These are phyloP conservation scores for Rhytidhysteron rufulum DNA, from an alignment of 2,329 filamentous ascomycete genomes.

Conservation along the genomic window DNA sequence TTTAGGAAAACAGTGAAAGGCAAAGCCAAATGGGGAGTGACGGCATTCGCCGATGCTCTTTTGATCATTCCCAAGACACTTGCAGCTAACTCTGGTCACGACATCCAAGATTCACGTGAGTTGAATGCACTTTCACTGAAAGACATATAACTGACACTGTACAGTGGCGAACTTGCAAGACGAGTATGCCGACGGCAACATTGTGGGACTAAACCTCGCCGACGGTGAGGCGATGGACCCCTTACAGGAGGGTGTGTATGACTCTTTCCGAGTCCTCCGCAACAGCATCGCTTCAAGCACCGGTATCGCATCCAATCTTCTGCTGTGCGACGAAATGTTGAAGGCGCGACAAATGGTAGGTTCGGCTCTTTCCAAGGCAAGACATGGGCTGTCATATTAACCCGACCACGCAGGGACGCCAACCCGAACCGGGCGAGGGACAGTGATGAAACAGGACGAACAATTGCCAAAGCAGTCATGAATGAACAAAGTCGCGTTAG, in stretches of 20 bases:
- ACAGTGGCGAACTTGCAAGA: constrained; percentile 82
- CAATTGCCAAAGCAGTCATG: background rate
- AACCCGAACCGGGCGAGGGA: constrained; percentile 26
- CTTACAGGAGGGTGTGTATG: constrained; percentile 84
- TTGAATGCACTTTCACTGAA: constrained; percentile 20
- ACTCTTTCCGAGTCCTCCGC: constrained; percentile 90
- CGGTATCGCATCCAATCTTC: constrained; percentile 89
- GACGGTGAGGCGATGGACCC: constrained; percentile 95
- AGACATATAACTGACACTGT: constrained; percentile 10
- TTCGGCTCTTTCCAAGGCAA: background rate
- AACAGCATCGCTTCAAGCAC: constrained; percentile 93
- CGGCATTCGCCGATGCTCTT: constrained; percentile 90
- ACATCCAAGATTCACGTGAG: constrained; percentile 92
- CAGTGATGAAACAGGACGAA: constrained; percentile 10
- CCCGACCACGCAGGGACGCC: constrained; percentile 19
- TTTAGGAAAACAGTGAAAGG: constrained; percentile 93
- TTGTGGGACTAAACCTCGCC: constrained; percentile 80
- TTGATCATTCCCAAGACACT: constrained; percentile 96
- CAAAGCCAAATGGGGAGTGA: constrained; percentile 94
- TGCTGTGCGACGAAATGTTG: constrained; percentile 94
- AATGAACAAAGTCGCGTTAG: no score
- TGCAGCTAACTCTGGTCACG: constrained; percentile 91
- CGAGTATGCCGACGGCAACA: constrained; percentile 76
- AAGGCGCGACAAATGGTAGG: constrained; percentile 91
- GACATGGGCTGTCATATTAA: background rate